These are phyloP conservation scores for Sugiyamaella paludigena DNA, from an alignment of 1,139 yeast species.

Conservation along the genomic window DNA sequence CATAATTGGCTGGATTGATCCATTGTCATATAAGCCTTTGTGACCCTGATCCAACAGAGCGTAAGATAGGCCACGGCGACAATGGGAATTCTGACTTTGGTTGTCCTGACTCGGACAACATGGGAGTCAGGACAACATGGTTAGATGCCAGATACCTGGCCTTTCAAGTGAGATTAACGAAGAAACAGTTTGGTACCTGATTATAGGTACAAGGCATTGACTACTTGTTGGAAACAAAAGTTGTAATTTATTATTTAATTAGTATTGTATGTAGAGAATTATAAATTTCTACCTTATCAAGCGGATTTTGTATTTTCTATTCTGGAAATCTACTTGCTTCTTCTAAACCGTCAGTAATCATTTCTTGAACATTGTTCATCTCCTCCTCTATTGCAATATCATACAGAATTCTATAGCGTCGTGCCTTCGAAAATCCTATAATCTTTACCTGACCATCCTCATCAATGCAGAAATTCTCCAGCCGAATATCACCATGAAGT, in stretches of 20 bases:
- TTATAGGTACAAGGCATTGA: too few relatives aligned
- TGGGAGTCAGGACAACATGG: too few relatives aligned
- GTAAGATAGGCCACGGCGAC: too few relatives aligned
- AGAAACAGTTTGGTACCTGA: too few relatives aligned
- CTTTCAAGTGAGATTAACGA: too few relatives aligned
- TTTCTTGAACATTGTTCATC: conserved; percentile 35
- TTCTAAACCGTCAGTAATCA: conserved; percentile 15
- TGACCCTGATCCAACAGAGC: too few relatives aligned
- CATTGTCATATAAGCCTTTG: too few relatives aligned
- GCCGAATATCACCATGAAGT: conserved; percentile 25
- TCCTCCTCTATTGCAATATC: conserved; percentile 28
- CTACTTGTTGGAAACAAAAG: too few relatives aligned
- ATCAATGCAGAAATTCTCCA: conserved; percentile 27
- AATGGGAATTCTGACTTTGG: neutral
- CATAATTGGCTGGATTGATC: too few relatives aligned
- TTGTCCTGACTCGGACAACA: neutral
- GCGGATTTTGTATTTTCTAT: too few relatives aligned
- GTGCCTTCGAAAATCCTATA: conserved; percentile 26
- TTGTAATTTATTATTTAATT: neutral
- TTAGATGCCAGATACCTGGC: too few relatives aligned
- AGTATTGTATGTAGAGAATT: neutral
- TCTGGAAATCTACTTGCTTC: conserved; percentile 8
- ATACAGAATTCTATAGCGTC: conserved; percentile 28
- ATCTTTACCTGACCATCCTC: conserved; percentile 24
- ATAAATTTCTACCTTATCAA: too few relatives aligned